A percentile compares a stretch with the other conserved stretches of the same genome.
These are phyloP conservation scores for Globisporangium lucens DNA, from an alignment of 352 stramenopile species.

Conservation along the genomic window DNA sequence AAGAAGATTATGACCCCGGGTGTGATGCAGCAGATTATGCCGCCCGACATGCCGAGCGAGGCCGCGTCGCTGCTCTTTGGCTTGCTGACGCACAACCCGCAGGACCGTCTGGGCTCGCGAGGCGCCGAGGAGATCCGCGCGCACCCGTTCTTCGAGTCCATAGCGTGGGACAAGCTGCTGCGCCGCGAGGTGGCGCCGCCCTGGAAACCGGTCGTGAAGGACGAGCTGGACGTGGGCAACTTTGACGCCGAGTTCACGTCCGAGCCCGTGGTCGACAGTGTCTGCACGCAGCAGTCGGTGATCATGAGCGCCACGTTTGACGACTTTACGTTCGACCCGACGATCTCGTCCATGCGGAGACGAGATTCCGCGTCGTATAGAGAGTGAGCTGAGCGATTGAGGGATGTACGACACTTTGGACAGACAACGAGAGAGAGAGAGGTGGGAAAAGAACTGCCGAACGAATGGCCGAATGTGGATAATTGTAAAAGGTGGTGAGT, in stretches of 20 bases:
- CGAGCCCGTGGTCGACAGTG: conserved; percentile 70
- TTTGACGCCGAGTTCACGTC: conserved; percentile 77
- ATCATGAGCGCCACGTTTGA: conserved; percentile 57
- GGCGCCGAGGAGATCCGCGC: conserved; percentile 65
- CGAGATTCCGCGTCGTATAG: conserved; percentile 10
- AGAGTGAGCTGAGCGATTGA: not conserved
- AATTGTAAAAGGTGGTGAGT: too few species aligned
- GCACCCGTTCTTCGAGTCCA: conserved; percentile 83
- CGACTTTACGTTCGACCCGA: conserved; percentile 78
- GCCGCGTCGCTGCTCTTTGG: conserved; percentile 70
- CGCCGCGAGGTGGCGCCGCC: conserved; percentile 50
- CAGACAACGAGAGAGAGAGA: not conserved
- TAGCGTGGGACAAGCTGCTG: conserved; percentile 84
- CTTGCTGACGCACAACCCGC: conserved; percentile 75
- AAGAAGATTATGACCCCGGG: conserved; percentile 85
- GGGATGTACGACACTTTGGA: not conserved
- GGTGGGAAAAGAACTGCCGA: too few species aligned
- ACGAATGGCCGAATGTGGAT: too few species aligned
- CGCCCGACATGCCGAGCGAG: conserved; percentile 58
- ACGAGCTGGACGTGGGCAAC: conserved; percentile 77
- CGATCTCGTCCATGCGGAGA: conserved; percentile 47
- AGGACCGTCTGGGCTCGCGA: conserved; percentile 55
- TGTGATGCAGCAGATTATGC: conserved; percentile 57
- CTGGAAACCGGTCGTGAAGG: conserved; percentile 60
- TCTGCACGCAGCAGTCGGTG: conserved; percentile 61